Conservation (phyloP, 2,329 filamentous ascomycete species). For the Graphilbum ipis-grandicollis region DNA sequence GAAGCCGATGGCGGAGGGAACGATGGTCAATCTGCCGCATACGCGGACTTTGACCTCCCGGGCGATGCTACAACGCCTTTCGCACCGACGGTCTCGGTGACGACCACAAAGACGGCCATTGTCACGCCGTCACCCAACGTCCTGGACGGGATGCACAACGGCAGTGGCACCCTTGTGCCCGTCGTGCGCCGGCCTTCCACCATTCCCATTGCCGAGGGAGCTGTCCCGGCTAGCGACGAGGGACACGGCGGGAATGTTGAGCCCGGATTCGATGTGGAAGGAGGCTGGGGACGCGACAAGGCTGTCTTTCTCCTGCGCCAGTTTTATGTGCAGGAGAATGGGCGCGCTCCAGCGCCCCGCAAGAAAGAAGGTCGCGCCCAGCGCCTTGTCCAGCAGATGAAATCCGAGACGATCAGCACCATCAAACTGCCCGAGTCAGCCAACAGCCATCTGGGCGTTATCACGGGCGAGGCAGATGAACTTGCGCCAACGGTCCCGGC, state of each 20-base stretch:
- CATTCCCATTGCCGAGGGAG: constrained; percentile 10
- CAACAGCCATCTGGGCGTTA: constrained; percentile 2
- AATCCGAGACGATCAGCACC: constrained; percentile 17
- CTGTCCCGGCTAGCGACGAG: constrained; percentile 12
- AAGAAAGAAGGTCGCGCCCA: constrained; percentile 40
- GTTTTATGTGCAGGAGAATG: constrained; percentile 97
- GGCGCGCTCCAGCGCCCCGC: constrained; percentile 46
- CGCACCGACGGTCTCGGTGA: background rate
- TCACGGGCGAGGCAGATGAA: background rate
- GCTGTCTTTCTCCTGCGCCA: constrained; percentile 81
- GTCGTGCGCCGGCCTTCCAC: constrained; percentile 8
- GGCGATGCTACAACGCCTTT: background rate
- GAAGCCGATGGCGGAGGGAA: background rate
- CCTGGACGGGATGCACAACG: no score
- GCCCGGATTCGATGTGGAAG: constrained; percentile 62
- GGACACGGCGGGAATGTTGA: constrained; percentile 56
- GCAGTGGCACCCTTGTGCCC: background rate
- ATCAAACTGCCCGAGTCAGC: constrained; percentile 6
- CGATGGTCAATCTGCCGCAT: background rate
- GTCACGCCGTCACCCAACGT: background rate
- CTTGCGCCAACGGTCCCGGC: background rate
- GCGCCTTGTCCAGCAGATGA: constrained; percentile 33
- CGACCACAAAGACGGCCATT: background rate
- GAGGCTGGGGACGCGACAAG: constrained; percentile 78
- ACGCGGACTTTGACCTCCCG: constrained; percentile 1